phyloP scores from a whole-genome alignment of 176 grass and related monocot species.

The Rhynchospora breviuscula region DNA sequence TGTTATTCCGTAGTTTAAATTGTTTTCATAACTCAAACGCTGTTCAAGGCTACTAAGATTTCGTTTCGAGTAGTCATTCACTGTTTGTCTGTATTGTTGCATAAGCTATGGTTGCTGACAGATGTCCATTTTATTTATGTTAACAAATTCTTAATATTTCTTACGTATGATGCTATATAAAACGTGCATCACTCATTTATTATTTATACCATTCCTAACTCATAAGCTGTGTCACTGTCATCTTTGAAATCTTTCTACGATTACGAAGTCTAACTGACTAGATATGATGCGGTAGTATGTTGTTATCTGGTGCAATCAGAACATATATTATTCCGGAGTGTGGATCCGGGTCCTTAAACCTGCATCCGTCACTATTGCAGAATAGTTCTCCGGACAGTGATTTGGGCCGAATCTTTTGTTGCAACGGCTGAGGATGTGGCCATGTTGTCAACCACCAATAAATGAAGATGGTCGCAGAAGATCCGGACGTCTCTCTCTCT shows the following conservation, averaged over 20 bases:
- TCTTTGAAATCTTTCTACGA: background rate
- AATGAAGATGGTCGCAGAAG: too few relatives aligned
- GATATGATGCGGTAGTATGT: background rate
- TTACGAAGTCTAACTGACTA: background rate
- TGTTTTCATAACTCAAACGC: background rate
- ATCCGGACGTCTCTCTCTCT: too few relatives aligned
- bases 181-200: too few relatives aligned
- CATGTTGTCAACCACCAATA: too few relatives aligned
- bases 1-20: conserved; percentile 1
- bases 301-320: background rate
- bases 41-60: background rate
- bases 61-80: background rate
- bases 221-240: background rate
- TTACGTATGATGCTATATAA: background rate
- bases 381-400: too few relatives aligned
- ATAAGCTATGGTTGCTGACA: background rate
- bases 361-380: too few relatives aligned
- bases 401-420: too few relatives aligned
- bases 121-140: background rate
- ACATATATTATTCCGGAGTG: too few relatives aligned
- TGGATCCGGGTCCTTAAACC: too few relatives aligned
- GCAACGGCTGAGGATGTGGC: too few relatives aligned
- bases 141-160: background rate
- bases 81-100: background rate
- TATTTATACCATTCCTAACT: background rate